Base-by-base conservation (phyloP, 495 filamentous ascomycete genomes). In the Hypoxylon subgilvum region DNA sequence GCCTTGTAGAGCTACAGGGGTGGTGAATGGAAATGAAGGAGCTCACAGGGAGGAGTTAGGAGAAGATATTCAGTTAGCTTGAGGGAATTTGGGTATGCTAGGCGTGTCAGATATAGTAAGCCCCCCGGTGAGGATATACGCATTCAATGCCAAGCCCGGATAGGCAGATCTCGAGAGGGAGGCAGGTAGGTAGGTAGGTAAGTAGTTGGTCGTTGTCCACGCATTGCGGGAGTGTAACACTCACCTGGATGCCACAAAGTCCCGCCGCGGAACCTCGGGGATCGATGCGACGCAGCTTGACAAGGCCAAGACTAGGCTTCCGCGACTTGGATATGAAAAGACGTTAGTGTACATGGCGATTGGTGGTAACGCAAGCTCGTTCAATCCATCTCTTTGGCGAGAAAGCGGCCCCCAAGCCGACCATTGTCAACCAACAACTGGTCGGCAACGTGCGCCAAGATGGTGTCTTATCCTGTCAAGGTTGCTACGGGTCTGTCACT, bases 81-180 rank as follows among this genome's bases (percentile, higher is more conserved):
- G 61, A 58, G 49, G 61, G 49, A 58, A 54, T 64, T 63, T 58
- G 54, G 54, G 19, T 38, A 50, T 36, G 49, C 44, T 50, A 52
- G 54, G 53, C 38, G 53, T 45, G 50, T 64, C 61, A 64, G 61
- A 59, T 64, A 64, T 58, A 59, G 53, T 58, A 64, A 58, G 61
- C 61, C 40, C 32, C 25, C 53, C 44, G 49, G 54, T 58, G 44
- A 51, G 54, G 34, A 58, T 16, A 45, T 19, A 39, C 30, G 21
- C 34, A 54, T 50, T 39, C 21, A 13, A 44, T 40, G 53, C 61
- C 54, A 64, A 58, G 61, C 31, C 23, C 43, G 61, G 49, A 10
- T 40, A 64, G 58, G 53, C 49, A 64, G 38, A n/a, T n/a, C n/a
- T n/a, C n/a, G n/a, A n/a, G n/a, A n/a, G n/a, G 23, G 28, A 14